These are phyloP conservation scores for Globisporangium canariense DNA, from an alignment of 352 stramenopile species.

Conservation along the genomic window DNA sequence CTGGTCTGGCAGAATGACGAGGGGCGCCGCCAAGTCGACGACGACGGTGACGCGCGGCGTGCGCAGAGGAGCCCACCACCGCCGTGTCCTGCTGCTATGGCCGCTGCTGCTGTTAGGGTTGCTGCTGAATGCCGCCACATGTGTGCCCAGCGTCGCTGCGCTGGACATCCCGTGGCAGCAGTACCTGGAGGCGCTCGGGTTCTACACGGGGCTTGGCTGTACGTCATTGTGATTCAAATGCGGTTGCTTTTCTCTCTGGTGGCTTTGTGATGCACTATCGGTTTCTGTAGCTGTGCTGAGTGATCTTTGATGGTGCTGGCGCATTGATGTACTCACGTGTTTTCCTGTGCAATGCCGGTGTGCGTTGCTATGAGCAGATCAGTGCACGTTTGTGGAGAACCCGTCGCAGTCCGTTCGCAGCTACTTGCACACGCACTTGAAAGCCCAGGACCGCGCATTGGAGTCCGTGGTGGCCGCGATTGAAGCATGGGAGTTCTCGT, in stretches of 20 bases:
- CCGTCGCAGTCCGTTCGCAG: slow-evolving; percentile 52
- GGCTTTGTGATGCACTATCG: neutral
- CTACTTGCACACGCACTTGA: slow-evolving; percentile 60
- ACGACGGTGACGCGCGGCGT: neutral
- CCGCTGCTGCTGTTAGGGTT: slow-evolving; percentile 1
- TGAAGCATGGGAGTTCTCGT: slow-evolving; percentile 85
- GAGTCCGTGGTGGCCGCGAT: slow-evolving; percentile 67
- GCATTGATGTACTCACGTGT: neutral
- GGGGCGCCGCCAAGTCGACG: neutral
- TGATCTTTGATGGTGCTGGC: neutral
- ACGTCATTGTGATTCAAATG: neutral
- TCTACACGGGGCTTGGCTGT: slow-evolving; percentile 52
- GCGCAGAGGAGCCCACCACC: neutral
- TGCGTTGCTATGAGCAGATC: slow-evolving; percentile 28
- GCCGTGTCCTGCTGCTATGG: slow-evolving; percentile 2
- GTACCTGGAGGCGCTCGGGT: slow-evolving; percentile 41
- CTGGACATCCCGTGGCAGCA: slow-evolving; percentile 15
- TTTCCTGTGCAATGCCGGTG: neutral
- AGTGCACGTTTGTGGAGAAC: slow-evolving; percentile 73
- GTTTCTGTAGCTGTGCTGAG: neutral
- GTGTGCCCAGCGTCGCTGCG: neutral
- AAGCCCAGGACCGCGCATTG: slow-evolving; percentile 61
- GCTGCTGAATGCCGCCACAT: neutral
- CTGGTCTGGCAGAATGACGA: neutral
- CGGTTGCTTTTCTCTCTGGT: neutral